phyloP scores from a whole-genome alignment of 768 basidiomycete species.

The Amyloporia xantha region DNA sequence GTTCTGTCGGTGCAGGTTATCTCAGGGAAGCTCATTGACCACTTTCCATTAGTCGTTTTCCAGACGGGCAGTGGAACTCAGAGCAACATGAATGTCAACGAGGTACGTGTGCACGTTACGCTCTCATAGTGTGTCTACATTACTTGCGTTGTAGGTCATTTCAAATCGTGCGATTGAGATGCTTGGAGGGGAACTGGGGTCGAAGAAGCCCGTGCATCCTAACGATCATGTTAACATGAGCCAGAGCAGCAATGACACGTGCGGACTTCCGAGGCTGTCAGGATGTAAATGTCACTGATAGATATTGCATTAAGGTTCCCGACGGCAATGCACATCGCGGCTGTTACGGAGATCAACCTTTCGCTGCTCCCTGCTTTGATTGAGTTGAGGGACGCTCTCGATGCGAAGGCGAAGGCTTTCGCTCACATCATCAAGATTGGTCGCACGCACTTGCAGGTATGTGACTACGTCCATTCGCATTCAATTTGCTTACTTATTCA shows the following conservation, averaged over 20 bases:
- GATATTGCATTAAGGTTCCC: slow-evolving; percentile 81
- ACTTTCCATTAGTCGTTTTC: slow-evolving; percentile 98
- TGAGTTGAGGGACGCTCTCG: slow-evolving; percentile 78
- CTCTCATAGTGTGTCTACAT: background rate
- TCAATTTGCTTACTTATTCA: background rate
- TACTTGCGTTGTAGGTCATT: slow-evolving; percentile 58
- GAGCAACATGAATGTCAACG: slow-evolving; percentile 98
- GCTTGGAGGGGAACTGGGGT: slow-evolving; percentile 90
- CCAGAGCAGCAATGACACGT: slow-evolving; percentile 99
- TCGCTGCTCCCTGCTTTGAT: slow-evolving; percentile 80
- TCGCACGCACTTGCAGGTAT: slow-evolving; percentile 87
- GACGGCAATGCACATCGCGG: slow-evolving; percentile 98
- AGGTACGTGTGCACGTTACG: slow-evolving; percentile 41
- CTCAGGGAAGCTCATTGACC: slow-evolving; percentile 86
- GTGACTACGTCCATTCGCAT: background rate
- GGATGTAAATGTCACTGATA: too few species aligned
- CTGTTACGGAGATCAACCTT: slow-evolving; percentile 79
- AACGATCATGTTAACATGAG: slow-evolving; percentile 99
- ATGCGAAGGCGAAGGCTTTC: slow-evolving; percentile 77
- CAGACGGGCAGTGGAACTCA: slow-evolving; percentile 99
- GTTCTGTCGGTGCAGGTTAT: slow-evolving; percentile 68
- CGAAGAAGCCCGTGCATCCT: slow-evolving; percentile 96
- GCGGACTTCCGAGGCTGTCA: too few species aligned
- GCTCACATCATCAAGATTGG: slow-evolving; percentile 97
- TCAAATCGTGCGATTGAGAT: slow-evolving; percentile 98